These are phyloP conservation scores for Gardenia jasminoides DNA, from an alignment of 257 asterid genomes.

Conservation along the genomic window DNA sequence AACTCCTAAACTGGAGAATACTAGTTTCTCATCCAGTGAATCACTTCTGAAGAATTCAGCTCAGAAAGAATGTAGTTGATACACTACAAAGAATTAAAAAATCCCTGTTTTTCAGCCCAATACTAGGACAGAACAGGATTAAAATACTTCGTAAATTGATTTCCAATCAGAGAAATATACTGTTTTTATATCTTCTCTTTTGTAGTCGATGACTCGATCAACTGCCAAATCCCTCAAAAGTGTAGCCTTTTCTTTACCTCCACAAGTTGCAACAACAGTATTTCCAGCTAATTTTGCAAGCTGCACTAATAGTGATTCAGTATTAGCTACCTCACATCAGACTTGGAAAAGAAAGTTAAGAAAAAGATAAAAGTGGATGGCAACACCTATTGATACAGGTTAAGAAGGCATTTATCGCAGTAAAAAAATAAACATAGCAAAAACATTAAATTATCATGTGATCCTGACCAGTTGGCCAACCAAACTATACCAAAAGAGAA, in stretches of 20 bases:
- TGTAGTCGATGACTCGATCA: constrained; percentile 93
- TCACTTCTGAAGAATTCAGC: constrained; percentile 4
- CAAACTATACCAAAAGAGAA: not conserved
- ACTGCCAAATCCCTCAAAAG: constrained; percentile 85
- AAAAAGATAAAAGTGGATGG: constrained; percentile 1
- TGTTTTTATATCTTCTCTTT: constrained; percentile 63
- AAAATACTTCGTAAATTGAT: not conserved
- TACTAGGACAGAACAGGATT: not conserved
- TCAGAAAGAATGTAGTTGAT: not conserved
- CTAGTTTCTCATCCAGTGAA: not conserved
- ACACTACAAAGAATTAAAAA: not conserved
- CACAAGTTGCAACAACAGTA: constrained; percentile 89
- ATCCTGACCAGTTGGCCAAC: not conserved
- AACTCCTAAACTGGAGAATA: not conserved
- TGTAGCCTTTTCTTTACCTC: constrained; percentile 83
- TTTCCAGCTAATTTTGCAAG: constrained; percentile 94
- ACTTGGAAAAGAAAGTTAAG: constrained; percentile 1
- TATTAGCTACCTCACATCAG: constrained; percentile 14
- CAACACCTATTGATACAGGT: not conserved
- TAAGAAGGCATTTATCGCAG: constrained; percentile 1
- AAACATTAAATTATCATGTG: not conserved
- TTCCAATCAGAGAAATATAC: constrained; percentile 37
- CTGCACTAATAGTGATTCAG: constrained; percentile 41
- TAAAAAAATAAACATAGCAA: not conserved
- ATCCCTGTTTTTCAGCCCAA: not conserved